These are phyloP conservation scores for Tolypocladium tropicale DNA, from an alignment of 2,329 filamentous ascomycete species.

Conservation along the genomic window DNA sequence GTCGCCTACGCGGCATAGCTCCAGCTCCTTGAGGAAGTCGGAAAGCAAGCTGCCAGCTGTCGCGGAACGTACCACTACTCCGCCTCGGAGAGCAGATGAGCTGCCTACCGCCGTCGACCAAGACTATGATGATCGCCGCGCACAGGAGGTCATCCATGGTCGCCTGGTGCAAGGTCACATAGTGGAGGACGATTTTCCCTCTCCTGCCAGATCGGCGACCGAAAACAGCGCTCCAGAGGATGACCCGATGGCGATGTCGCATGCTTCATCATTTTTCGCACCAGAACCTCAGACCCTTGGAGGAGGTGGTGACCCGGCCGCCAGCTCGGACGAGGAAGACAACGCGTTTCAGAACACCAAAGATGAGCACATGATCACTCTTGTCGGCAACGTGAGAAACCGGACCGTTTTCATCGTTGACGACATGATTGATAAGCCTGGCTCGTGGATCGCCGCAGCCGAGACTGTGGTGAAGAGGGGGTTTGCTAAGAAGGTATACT, in stretches of 20 bases:
- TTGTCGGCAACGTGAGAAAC: conserved; percentile 90
- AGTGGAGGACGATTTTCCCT: conserved; percentile 86
- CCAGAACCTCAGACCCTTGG: conserved; percentile 60
- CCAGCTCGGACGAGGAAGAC: conserved; percentile 84
- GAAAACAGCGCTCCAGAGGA: conserved; percentile 57
- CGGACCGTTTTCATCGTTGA: conserved; percentile 90
- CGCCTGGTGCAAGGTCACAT: conserved; percentile 89
- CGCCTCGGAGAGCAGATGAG: conserved; percentile 15
- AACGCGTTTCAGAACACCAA: conserved; percentile 72
- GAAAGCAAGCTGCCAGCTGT: conserved; percentile 6
- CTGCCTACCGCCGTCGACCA: conserved; percentile 23
- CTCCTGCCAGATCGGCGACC: conserved; percentile 61
- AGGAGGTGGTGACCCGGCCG: conserved; percentile 74
- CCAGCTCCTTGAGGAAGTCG: conserved; percentile 6
- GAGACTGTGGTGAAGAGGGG: conserved; percentile 94
- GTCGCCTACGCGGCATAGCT: conserved; percentile 28
- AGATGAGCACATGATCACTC: conserved; percentile 87
- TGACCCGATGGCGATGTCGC: conserved; percentile 72
- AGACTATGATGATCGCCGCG: conserved; percentile 69
- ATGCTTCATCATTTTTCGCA: conserved; percentile 72
- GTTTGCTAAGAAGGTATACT: conserved; percentile 86
- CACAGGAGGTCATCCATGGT: conserved; percentile 82
- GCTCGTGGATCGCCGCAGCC: conserved; percentile 93
- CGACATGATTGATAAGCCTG: conserved; percentile 97
- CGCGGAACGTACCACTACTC: conserved; percentile 8